These are phyloP conservation scores for Ustilago sp. DNA, from an alignment of 1,284 basidiomycete species.

Conservation along the genomic window DNA sequence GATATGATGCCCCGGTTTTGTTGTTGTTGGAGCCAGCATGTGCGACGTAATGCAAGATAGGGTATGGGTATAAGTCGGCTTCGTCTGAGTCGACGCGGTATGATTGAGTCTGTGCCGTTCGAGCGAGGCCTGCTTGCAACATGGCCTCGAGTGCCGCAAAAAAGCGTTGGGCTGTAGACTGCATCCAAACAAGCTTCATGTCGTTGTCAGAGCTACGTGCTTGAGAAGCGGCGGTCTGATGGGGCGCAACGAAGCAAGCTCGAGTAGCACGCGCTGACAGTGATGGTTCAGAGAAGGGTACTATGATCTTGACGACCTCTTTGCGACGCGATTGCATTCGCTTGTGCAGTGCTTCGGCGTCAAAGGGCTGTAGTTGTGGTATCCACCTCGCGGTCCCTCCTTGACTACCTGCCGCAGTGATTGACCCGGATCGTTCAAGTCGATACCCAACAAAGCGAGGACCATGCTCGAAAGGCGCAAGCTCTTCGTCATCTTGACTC, in stretches of 20 bases:
- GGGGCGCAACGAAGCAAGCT: conserved; percentile 28
- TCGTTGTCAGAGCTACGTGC: neutral
- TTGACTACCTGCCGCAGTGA: neutral
- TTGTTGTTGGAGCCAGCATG: conserved; percentile 4
- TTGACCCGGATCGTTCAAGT: neutral
- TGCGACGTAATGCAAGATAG: conserved; percentile 35
- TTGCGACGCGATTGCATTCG: conserved; percentile 21
- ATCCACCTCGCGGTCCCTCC: neutral
- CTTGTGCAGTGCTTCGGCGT: neutral
- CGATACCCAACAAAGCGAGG: conserved; percentile 26
- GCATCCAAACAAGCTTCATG: conserved; percentile 28
- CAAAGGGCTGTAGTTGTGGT: conserved; percentile 14
- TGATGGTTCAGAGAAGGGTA: conserved; percentile 35
- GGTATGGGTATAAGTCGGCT: conserved; percentile 18
- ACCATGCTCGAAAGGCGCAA: conserved; percentile 19
- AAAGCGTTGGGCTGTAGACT: conserved; percentile 28
- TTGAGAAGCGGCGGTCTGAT: neutral
- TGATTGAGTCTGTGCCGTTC: neutral
- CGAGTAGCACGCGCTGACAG: conserved; percentile 16
- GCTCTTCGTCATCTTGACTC: neutral
- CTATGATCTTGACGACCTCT: conserved; percentile 45
- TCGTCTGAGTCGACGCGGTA: neutral
- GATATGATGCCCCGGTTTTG: neutral
- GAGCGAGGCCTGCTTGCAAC: conserved; percentile 15
- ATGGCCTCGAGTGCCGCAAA: conserved; percentile 22